phyloP scores from a whole-genome alignment of 768 basidiomycete species.

The Tubosaeta sp. region DNA sequence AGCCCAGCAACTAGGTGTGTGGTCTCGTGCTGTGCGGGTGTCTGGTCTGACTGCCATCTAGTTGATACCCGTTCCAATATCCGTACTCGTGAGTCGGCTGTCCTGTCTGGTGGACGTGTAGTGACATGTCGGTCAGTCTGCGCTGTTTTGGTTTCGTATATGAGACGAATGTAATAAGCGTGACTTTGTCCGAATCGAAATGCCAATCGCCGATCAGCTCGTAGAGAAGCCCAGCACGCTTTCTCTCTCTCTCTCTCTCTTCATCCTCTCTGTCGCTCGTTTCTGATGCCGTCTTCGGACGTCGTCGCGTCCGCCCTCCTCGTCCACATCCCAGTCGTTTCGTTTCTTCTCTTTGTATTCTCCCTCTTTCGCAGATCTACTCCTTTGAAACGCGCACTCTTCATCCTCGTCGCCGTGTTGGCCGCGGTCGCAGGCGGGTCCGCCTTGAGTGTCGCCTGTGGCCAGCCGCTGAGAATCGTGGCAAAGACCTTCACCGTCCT shows the following conservation, averaged over 20 bases:
- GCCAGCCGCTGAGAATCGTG: constrained; percentile 12
- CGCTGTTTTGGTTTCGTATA: too few species aligned
- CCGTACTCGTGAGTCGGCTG: not conserved
- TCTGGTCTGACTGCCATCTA: not conserved
- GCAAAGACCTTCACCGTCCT: constrained; percentile 15
- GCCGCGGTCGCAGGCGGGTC: constrained; percentile 22
- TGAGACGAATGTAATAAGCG: too few species aligned
- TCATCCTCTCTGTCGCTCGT: constrained; percentile 18
- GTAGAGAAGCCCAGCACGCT: not conserved
- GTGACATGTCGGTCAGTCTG: too few species aligned
- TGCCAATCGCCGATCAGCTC: constrained; percentile 10
- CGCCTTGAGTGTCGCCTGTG: constrained; percentile 14
- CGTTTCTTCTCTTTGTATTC: constrained; percentile 10
- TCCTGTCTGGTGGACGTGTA: not conserved
- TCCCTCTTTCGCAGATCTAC: constrained; percentile 9
- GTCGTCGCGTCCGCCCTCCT: constrained; percentile 26
- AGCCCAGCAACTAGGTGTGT: constrained; percentile 12
- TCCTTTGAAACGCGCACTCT: constrained; percentile 2
- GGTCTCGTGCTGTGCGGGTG: not conserved
- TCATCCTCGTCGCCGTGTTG: constrained; percentile 22
- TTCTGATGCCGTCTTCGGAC: constrained; percentile 23
- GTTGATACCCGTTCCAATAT: not conserved
- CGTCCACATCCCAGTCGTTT: constrained; percentile 21
- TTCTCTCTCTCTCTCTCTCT: constrained; percentile 5
- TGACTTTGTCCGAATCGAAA: constrained; percentile 7